Evolutionary conservation across 495 filamentous ascomycete genomes (phyloP).

Genomic region (Penicillium lagena): DNA sequence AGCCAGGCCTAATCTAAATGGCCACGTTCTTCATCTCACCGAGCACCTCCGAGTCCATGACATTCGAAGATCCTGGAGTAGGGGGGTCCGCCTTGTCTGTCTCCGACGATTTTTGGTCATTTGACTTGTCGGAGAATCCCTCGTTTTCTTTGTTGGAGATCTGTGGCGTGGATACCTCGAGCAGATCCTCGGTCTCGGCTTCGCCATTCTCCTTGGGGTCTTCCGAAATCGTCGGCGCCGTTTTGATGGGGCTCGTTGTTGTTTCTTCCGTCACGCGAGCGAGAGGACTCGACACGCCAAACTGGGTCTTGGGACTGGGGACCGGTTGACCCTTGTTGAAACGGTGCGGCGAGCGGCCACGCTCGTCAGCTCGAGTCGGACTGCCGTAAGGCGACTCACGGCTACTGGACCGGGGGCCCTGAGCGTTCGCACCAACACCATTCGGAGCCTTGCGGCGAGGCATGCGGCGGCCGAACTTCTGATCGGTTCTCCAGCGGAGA

Average conservation of each 20-base stretch:
- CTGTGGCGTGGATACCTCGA: slow-evolving; percentile 41
- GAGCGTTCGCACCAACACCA: slow-evolving; percentile 33
- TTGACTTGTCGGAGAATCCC: slow-evolving; percentile 16
- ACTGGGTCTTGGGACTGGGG: slow-evolving; percentile 43
- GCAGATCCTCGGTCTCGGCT: slow-evolving; percentile 29
- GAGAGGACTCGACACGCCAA: slow-evolving; percentile 47
- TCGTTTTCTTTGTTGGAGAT: slow-evolving; percentile 34
- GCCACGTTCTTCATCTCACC: slow-evolving; percentile 54
- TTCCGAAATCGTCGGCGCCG: slow-evolving; percentile 28
- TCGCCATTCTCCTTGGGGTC: slow-evolving; percentile 26
- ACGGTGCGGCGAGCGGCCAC: slow-evolving; percentile 48
- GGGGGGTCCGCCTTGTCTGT: slow-evolving; percentile 25
- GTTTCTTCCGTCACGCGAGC: slow-evolving; percentile 48
- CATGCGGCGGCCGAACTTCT: slow-evolving; percentile 72
- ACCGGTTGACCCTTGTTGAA: slow-evolving; percentile 41
- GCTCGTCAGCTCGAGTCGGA: slow-evolving; percentile 43
- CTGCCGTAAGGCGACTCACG: slow-evolving; percentile 47
- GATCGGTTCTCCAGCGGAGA: slow-evolving; percentile 87
- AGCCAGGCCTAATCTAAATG: slow-evolving; percentile 27
- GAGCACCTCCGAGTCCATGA: slow-evolving; percentile 34
- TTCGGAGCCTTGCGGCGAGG: slow-evolving; percentile 41
- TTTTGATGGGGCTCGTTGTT: slow-evolving; percentile 25
- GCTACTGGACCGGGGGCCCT: slow-evolving; percentile 26
- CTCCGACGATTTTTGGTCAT: slow-evolving; percentile 17
- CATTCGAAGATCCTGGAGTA: slow-evolving; percentile 17